Conservation (phyloP, 306 rosid genomes). For the Lithocarpus polystachyus region DNA sequence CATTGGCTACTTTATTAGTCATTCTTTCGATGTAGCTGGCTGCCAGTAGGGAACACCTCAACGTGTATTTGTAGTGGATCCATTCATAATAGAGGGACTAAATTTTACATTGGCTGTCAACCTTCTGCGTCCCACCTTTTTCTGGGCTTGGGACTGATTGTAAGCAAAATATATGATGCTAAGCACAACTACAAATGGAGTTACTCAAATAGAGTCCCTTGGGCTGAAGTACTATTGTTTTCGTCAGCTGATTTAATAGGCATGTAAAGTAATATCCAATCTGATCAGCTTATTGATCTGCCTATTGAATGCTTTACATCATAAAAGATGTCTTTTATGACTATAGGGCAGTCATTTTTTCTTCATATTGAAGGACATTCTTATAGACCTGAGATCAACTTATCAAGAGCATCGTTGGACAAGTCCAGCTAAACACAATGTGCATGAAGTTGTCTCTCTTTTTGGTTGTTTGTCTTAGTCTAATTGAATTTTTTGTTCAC, state of each 20-base stretch:
- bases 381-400: background rate
- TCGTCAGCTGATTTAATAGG: background rate
- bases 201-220: background rate
- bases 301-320: background rate
- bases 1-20: too few relatives aligned
- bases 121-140: too few relatives aligned
- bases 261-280: background rate
- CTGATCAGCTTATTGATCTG: background rate
- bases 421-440: too few relatives aligned
- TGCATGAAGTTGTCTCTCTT: background rate
- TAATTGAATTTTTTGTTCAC: background rate
- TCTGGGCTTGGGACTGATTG: too few relatives aligned
- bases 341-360: background rate
- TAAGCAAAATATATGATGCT: too few relatives aligned
- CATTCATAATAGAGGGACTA: too few relatives aligned
- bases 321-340: background rate
- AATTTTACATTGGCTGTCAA: too few relatives aligned
- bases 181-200: background rate
- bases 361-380: background rate
- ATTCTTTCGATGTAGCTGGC: too few relatives aligned
- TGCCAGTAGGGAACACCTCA: too few relatives aligned
- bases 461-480: background rate
- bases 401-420: background rate
- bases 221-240: background rate
- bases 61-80: too few relatives aligned